Base-by-base conservation (phyloP, 2,329 filamentous ascomycete species). In the Cladosporium cucumerinum region DNA sequence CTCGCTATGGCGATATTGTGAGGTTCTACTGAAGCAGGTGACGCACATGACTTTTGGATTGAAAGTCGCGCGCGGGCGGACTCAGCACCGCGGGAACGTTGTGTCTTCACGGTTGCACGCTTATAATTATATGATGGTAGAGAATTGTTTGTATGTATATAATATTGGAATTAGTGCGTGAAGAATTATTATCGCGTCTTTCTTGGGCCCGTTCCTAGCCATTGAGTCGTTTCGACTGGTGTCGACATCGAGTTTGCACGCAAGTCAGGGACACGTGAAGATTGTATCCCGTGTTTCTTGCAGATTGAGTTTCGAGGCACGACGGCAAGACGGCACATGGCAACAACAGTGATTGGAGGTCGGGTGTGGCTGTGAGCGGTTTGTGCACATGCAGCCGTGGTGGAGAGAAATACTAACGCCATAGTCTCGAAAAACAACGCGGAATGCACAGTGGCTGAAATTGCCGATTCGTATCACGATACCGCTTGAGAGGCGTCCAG, bases 11-110 rank as follows among this genome's bases (percentile, higher is more conserved):
- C 23, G 4, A 25, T 18, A 49, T 26, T n/a, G 52, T 32, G 32
- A 52, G 25, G 48, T 28, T 11, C 48, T 28, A 55, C 28, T 16
- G 48, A 18, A 52, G 34, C 16, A 62, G 60, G 60, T 62, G 60
- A 62, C 60, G 60, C 60, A 62, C 23, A 62, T 26, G 60, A 62
- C 30, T 54, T 43, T 61, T 54, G 26, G 26, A 54, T 54, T 21
- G 48, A 18, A 55, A 55, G 18, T 46, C 30, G 32, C 49, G 32
- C 28, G 23, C 49, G 34, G 32, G 21, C 49, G 60, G 60, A 62
- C 49, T n/a, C 32, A 30, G 18, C 23, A 55, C 60, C 49, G 49
- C 14, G 26, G 14, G 10, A 54, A 32, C 16, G 21, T 21, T 10
- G 8, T 46, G n/a, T 46, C 39, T 21, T 7, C n/a, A 46, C n/a